phyloP scores from a whole-genome alignment of 2,329 filamentous ascomycete species.

The Ilyonectria mors-panacis region DNA sequence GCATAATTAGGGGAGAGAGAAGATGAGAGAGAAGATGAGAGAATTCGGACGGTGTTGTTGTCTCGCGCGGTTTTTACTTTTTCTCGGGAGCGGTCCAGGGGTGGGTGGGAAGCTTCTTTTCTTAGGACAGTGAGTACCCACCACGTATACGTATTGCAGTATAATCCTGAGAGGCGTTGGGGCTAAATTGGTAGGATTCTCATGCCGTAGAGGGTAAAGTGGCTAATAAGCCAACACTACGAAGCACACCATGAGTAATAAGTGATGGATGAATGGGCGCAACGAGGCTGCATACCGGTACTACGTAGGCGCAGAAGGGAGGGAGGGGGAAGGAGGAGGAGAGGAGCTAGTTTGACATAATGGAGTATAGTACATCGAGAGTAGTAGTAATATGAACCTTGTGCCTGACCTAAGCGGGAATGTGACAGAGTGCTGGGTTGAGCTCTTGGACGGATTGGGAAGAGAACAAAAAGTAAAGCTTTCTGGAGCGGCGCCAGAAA shows the following conservation, averaged over 20 bases:
- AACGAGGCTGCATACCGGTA: no score
- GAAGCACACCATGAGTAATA: background rate
- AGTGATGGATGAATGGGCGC: background rate
- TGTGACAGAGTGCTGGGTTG: background rate
- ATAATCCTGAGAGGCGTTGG: background rate
- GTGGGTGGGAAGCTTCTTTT: no score
- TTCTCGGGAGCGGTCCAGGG: slow-evolving; percentile 8
- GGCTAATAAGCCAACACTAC: background rate
- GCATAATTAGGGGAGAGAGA: slow-evolving; percentile 4
- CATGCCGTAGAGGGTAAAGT: background rate
- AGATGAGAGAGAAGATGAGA: slow-evolving; percentile 17
- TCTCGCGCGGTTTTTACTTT: slow-evolving; percentile 27
- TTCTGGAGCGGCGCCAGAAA: slow-evolving; percentile 40
- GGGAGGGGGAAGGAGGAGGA: no score
- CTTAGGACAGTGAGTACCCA: background rate
- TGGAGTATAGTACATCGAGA: no score
- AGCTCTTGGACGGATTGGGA: slow-evolving; percentile 19
- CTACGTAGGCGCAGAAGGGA: no score
- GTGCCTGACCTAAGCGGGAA: background rate
- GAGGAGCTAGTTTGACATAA: no score
- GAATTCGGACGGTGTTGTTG: slow-evolving; percentile 23
- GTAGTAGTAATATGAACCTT: background rate
- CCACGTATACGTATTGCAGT: no score
- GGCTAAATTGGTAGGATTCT: background rate
- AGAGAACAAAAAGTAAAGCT: slow-evolving; percentile 37